phyloP scores from a whole-genome alignment of 352 stramenopile species.

The Globisporangium paroecandrum region DNA sequence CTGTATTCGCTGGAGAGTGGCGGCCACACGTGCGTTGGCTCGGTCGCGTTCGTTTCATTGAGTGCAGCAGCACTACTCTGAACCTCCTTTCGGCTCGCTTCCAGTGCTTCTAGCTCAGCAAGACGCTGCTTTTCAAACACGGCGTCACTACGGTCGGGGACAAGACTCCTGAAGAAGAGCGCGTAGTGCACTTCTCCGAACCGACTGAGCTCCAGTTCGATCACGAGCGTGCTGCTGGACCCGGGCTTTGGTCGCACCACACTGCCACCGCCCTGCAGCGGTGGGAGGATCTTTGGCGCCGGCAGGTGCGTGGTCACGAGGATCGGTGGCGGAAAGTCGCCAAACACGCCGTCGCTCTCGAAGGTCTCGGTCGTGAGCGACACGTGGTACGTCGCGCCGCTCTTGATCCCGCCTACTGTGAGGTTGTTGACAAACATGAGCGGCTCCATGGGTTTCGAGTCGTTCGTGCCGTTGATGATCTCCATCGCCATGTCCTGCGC shows the following conservation, averaged over 20 bases:
- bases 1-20: slow-evolving; percentile 45
- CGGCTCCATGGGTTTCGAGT: slow-evolving; percentile 56
- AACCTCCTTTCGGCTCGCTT: slow-evolving; percentile 9
- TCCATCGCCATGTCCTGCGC: slow-evolving; percentile 51
- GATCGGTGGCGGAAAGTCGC: slow-evolving; percentile 65
- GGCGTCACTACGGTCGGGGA: slow-evolving; percentile 28
- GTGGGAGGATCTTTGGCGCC: slow-evolving; percentile 36
- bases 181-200: slow-evolving; percentile 78
- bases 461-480: slow-evolving; percentile 71
- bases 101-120: slow-evolving; percentile 15
- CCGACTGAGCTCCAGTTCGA: slow-evolving; percentile 50
- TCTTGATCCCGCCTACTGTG: slow-evolving; percentile 39
- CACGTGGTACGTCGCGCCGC: slow-evolving; percentile 62
- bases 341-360: slow-evolving; percentile 61
- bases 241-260: slow-evolving; percentile 32
- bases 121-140: slow-evolving; percentile 10
- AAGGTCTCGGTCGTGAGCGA: slow-evolving; percentile 75
- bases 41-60: slow-evolving; percentile 20
- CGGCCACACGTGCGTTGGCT: slow-evolving; percentile 34
- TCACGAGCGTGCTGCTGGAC: slow-evolving; percentile 45
- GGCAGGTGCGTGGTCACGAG: slow-evolving; percentile 58
- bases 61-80: not conserved
- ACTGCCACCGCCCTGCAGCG: not conserved
- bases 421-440: slow-evolving; percentile 55
- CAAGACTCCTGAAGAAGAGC: slow-evolving; percentile 61